Conservation (phyloP, 257 asterid species). For the Ocimum tenuiflorum region DNA sequence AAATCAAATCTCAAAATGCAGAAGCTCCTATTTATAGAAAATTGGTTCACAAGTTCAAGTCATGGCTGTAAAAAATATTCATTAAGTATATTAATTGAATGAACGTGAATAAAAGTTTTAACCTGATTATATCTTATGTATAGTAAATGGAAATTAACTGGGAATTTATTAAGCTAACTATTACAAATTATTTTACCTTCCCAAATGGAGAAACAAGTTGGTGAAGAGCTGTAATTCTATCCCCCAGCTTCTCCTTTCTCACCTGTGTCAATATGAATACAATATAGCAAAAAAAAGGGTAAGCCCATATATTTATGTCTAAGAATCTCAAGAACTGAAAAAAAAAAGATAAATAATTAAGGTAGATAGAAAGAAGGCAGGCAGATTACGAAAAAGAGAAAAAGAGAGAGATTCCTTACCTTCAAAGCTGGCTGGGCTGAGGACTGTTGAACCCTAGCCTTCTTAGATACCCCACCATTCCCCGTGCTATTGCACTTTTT, state of each 20-base stretch:
- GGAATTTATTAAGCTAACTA: neutral
- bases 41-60: neutral
- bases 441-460: constrained; percentile 82
- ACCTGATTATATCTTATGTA: too few species aligned
- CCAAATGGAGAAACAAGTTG: constrained; percentile 98
- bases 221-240: constrained; percentile 89
- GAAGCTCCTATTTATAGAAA: neutral
- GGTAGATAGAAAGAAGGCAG: neutral
- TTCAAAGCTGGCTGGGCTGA: constrained; percentile 77
- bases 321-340: constrained; percentile 5
- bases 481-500: constrained; percentile 60
- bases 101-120: too few species aligned
- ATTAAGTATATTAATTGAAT: too few species aligned
- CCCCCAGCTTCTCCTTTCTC: constrained; percentile 91
- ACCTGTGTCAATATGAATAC: constrained; percentile 40
- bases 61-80: neutral
- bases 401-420: constrained; percentile 35
- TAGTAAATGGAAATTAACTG: neutral
- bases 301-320: constrained; percentile 7
- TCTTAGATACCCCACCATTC: constrained; percentile 65
- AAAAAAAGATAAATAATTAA: neutral
- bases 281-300: neutral
- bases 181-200: constrained; percentile 45
- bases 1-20: too few species aligned
- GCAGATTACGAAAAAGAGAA: neutral